Conservation (phyloP, 345 rosid species). For the Turnera subulata region DNA sequence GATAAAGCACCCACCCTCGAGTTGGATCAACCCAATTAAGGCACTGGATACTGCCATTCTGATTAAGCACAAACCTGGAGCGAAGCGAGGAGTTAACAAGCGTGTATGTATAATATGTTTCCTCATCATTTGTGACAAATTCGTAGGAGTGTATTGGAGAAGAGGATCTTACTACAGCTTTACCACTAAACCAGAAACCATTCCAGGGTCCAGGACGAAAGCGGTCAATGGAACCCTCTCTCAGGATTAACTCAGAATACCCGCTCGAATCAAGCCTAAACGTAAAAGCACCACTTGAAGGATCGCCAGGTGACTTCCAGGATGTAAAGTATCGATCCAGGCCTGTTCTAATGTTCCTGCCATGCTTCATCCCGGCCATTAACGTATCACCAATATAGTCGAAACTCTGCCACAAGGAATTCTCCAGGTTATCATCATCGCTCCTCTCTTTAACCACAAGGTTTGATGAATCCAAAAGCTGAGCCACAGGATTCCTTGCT, state of each 20-base stretch:
- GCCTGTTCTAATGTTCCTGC: constrained; percentile 4
- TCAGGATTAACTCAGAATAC: constrained; percentile 1
- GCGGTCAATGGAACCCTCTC: not conserved
- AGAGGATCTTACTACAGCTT: not conserved
- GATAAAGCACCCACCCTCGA: constrained; percentile 8
- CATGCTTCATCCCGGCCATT: constrained; percentile 11
- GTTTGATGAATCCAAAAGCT: constrained; percentile 13
- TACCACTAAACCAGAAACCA: constrained; percentile 11
- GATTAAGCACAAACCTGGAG: constrained; percentile 10
- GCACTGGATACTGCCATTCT: constrained; percentile 7
- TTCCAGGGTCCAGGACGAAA: constrained; percentile 16
- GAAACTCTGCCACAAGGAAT: constrained; percentile 17
- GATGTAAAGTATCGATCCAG: constrained; percentile 5
- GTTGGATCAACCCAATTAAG: constrained; percentile 10
- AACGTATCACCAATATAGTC: constrained; percentile 13
- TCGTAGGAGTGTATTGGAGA: constrained; percentile 1
- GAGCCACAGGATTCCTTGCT: constrained; percentile 12
- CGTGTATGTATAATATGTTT: constrained; percentile 2
- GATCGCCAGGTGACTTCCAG: constrained; percentile 11
- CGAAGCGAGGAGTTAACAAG: constrained; percentile 6
- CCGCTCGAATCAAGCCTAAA: constrained; percentile 8
- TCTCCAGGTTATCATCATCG: not conserved
- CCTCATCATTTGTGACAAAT: constrained; percentile 7
- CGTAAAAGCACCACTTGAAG: constrained; percentile 5
- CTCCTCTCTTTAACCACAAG: constrained; percentile 4